Evolutionary conservation across 148 eudicot species (phyloP), one percentile per base, ranked within the genome.

Genomic region (Cornus suecica): DNA sequence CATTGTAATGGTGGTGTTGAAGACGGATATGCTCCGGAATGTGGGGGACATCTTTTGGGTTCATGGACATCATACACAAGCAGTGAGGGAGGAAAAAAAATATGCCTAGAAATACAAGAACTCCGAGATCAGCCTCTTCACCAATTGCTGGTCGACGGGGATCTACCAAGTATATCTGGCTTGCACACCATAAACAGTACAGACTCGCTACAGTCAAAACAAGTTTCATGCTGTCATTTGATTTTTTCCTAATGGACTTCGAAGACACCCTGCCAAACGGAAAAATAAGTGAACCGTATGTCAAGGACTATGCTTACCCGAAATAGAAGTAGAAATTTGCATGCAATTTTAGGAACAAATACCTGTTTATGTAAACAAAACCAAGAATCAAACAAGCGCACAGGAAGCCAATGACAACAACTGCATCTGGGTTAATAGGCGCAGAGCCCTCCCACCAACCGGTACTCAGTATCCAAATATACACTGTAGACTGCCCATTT

Each of bases 101-200:
- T 29, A 84, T 74, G 11, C 66, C 85, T 32, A 94, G 76, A 80
- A 94, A 94, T 78, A 94, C 86, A 15, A 94, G 86, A 45, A 94
- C 97, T 52, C 98, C 98, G 24, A 94, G 88, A 79, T 94, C 98
- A 76, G 98, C 97, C 81, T 94, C 99, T 80, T 94, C 99, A 10
- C 99, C 99, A 73, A 92, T 87, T 23, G 97, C 94, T 65, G 97
- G 80, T 24, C 96, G 80, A 48, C 94, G 94, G 76, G 99, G 96
- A n/a, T 80, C 74, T 48, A 89, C 84, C 79, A 89, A 30, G 84
- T 89, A 94, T 71, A 90, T 89, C 79, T 94, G 99, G 83, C 86
- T 92, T 20, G 85, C 91, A 82, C 99, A 94, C 98, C 98, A 94
- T 65, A 88, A 71, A 81, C 92, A 80, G 82, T 94, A 94, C 64